Evolutionary conservation across 257 asterid species (phyloP), one percentile per base, ranked within the genome.

Genomic region (Paulownia fortunei): DNA sequence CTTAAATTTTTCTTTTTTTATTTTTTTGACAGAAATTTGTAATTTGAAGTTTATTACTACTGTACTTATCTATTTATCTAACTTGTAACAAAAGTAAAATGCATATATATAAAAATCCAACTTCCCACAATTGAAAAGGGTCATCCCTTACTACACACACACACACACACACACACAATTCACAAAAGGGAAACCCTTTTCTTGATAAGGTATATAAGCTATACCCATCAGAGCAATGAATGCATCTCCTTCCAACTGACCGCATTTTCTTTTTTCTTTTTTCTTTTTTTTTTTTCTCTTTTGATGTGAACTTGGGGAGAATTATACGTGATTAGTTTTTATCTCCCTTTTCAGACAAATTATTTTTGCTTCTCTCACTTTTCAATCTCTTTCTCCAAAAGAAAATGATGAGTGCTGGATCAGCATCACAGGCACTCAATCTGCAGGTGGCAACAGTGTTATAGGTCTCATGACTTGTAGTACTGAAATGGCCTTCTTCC

Each of bases 401-500:
- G 67, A 76, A 63, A 65, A 74, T 58, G 72, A 79, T 49, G 86
- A 66, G 26, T 64, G 78, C 41, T 51, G 78, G 80, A 85, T 82
- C 82, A 73, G 24, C 34, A 73, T 56, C 77, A 71, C 47, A 80
- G 73, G 54, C 67, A 61, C 15, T 82, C 73, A 77, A 77, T 70
- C 63, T 42, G 68, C 26, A 32, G 59, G 72, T 72, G 76, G 79
- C 49, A 36, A 27, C 8, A 44, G 27, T 55, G 6, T 18, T n/a
- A 18, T 26, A 65, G 23, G 23, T 27, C 9, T 49, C 51, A 77
- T 64, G 75, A 81, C 16, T 26, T 54, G 60, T 58, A 37, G 67
- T 73, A 54, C 79, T 26, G 80, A 84, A 85, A 94, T 94, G 98
- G 93, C 89, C 63, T 94, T 92, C 86, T 94, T 88, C 87, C 92